Conservation (phyloP, 2,329 filamentous ascomycete genomes). For the Arachnomyces sp. region DNA sequence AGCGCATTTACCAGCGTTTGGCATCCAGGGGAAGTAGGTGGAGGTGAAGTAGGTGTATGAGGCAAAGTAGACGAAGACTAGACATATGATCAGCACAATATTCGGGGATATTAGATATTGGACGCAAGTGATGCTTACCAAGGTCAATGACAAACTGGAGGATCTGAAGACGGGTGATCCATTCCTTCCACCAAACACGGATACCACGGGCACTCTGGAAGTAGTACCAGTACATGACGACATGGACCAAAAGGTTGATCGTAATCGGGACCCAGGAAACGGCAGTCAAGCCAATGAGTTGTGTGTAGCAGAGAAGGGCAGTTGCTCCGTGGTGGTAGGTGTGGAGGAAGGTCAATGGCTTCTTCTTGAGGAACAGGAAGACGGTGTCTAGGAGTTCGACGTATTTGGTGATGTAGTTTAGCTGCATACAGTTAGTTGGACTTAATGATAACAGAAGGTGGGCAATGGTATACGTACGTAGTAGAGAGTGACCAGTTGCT, state of each 20-base stretch:
- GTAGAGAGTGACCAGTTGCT: slow-evolving; percentile 79
- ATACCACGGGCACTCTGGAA: slow-evolving; percentile 89
- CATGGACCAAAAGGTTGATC: slow-evolving; percentile 80
- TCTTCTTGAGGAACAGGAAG: slow-evolving; percentile 95
- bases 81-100: slow-evolving; percentile 11
- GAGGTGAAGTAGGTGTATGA: slow-evolving; percentile 90
- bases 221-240: slow-evolving; percentile 99
- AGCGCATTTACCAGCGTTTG: slow-evolving; percentile 70
- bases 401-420: slow-evolving; percentile 94
- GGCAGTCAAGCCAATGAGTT: slow-evolving; percentile 75
- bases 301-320: slow-evolving; percentile 86
- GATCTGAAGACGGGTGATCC: slow-evolving; percentile 91
- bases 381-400: slow-evolving; percentile 84
- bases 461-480: slow-evolving; percentile 55
- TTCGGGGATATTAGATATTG: background rate
- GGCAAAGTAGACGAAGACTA: slow-evolving; percentile 88
- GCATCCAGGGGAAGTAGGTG: slow-evolving; percentile 70
- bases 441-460: background rate
- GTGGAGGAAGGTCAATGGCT: slow-evolving; percentile 91
- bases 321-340: slow-evolving; percentile 94
- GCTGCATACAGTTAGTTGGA: slow-evolving; percentile 39
- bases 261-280: slow-evolving; percentile 87
- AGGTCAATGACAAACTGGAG: slow-evolving; percentile 90
- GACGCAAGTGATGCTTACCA: slow-evolving; percentile 47
- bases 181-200: slow-evolving; percentile 96